These are phyloP conservation scores for Cercospora sesami DNA, from an alignment of 2,329 filamentous ascomycete species.

Conservation along the genomic window DNA sequence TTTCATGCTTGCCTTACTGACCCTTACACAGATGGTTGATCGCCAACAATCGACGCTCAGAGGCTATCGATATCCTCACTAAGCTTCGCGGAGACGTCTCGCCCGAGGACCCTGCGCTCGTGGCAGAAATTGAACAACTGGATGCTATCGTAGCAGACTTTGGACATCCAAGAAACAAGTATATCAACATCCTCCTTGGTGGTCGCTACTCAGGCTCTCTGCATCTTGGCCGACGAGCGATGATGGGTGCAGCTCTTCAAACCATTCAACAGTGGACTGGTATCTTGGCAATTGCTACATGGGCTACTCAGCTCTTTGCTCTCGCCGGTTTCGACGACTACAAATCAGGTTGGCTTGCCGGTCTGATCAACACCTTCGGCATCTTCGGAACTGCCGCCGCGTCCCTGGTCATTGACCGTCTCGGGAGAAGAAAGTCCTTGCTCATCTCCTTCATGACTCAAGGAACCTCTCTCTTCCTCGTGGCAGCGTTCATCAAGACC, in stretches of 20 bases:
- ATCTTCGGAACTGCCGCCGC: slow-evolving; percentile 36
- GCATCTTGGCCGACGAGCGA: slow-evolving; percentile 25
- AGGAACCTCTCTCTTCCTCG: slow-evolving; percentile 36
- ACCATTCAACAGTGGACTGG: slow-evolving; percentile 39
- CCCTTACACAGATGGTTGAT: slow-evolving; percentile 40
- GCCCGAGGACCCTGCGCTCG: slow-evolving; percentile 40
- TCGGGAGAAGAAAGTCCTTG: slow-evolving; percentile 31
- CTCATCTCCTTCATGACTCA: slow-evolving; percentile 27
- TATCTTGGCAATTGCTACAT: slow-evolving; percentile 33
- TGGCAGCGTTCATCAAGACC: slow-evolving; percentile 40
- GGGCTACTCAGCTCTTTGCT: slow-evolving; percentile 29
- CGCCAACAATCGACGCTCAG: slow-evolving; percentile 37
- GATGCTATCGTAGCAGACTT: slow-evolving; percentile 45
- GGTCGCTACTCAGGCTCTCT: slow-evolving; percentile 15
- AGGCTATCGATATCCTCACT: slow-evolving; percentile 42
- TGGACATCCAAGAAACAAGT: slow-evolving; percentile 31
- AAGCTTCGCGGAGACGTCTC: slow-evolving; percentile 38
- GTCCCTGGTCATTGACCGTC: slow-evolving; percentile 40
- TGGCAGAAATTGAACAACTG: slow-evolving; percentile 46
- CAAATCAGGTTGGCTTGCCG: slow-evolving; percentile 31
- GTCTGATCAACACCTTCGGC: slow-evolving; percentile 35
- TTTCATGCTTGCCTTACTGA: background rate
- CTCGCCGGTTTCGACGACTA: slow-evolving; percentile 34
- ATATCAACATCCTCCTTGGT: slow-evolving; percentile 33
- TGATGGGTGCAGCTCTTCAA: slow-evolving; percentile 26